Base-by-base conservation (phyloP, 768 basidiomycete genomes). In the Tricholomella constricta region DNA sequence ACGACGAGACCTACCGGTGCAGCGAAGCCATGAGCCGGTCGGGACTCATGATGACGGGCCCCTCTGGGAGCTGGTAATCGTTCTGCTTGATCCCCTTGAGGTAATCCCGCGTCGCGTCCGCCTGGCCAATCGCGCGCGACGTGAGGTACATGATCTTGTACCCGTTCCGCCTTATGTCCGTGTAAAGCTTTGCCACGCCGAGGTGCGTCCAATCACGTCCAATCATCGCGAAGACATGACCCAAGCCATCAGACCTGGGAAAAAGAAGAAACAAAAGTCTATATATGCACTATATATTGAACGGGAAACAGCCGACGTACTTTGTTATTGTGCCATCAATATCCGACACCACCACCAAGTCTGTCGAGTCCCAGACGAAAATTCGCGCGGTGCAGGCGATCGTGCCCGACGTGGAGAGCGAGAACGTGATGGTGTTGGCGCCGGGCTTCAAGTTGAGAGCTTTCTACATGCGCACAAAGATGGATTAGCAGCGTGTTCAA, bases 261-360 rank as follows among this genome's bases (percentile, higher is more conserved):
- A 37, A 36, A 6, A 20, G 32, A 49, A 46, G 15, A 10, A 10
- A 40, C 35, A 40, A 29, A 45, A 35, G 9, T 7, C 29, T n/a
- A 19, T 10, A 45, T 35, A 22, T 31, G 11, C 14, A 32, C 14
- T 22, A 10, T 12, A 27, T n/a, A 31, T 11, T 31, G 20, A 14
- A 49, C 9, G 23, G n/a, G 26, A 55, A 26, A 17, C 8, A 26
- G n/a, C 17, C 36, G 2, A 64, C 83, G 20, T 58, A 96, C 94
- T 98, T 98, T 8, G 97, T 99, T 65, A 99, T 99, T 1, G 96
- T 99, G 6, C 97, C 97, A 64, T 99, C 97, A 55, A 99, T 98
- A 64, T 99, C 97, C 36, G 94, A 97, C 35, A 99, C 85, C 22
- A 99, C 90, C 19, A 99, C 83, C 2, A 81, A 79, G 63, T 97